Percentiles rank a stretch among this genome's conserved stretches.
These are phyloP conservation scores for Apiospora malaysiana DNA, from an alignment of 2,329 filamentous ascomycete species.

Conservation along the genomic window DNA sequence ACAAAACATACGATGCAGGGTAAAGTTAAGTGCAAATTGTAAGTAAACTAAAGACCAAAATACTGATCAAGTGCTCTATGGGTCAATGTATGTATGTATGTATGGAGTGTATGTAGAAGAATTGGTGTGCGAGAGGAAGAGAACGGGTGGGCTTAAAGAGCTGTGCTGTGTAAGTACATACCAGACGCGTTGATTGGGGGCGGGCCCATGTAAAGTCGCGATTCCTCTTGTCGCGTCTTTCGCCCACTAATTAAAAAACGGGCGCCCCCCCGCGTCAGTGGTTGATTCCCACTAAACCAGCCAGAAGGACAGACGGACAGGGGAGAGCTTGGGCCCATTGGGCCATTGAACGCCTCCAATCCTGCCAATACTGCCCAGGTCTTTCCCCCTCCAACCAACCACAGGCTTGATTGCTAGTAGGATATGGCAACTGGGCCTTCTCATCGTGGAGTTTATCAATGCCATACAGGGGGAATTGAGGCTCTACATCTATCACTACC, in stretches of 20 bases:
- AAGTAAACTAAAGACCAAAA: not conserved
- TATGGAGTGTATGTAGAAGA: slow-evolving; percentile 19
- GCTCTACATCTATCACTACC: not conserved
- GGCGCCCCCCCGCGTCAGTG: not conserved
- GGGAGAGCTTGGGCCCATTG: slow-evolving; percentile 8
- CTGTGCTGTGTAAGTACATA: slow-evolving; percentile 10
- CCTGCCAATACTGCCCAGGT: not conserved
- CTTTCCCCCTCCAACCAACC: not conserved
- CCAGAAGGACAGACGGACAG: not conserved
- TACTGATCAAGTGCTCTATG: slow-evolving; percentile 4
- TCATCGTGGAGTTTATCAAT: not conserved
- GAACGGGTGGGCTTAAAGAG: slow-evolving; percentile 6
- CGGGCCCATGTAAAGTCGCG: slow-evolving; percentile 26
- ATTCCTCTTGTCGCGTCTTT: slow-evolving; percentile 21
- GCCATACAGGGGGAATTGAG: not conserved
- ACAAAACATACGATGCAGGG: not conserved
- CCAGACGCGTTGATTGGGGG: not conserved
- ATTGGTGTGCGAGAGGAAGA: slow-evolving; percentile 9
- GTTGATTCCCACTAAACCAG: not conserved
- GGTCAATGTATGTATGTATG: not conserved
- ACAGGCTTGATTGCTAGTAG: not conserved
- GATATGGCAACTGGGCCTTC: slow-evolving; percentile 7
- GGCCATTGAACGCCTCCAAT: not conserved
- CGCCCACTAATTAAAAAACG: not conserved
- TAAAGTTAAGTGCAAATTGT: not conserved